Conservation (phyloP, 208 protist species). For the Trypanosoma mega region DNA sequence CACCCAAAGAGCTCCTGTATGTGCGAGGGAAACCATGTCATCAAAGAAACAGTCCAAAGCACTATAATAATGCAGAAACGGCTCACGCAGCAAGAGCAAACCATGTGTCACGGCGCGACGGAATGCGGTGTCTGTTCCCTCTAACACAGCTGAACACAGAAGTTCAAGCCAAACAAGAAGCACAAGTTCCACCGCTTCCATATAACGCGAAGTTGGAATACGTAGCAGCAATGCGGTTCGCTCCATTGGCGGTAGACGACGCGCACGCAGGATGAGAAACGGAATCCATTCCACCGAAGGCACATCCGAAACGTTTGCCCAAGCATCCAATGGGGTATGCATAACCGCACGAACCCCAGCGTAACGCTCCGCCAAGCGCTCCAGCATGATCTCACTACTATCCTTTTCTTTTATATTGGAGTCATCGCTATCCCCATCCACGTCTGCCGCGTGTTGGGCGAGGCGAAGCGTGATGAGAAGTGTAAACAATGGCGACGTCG, state of each 20-base stretch:
- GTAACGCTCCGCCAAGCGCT: no score
- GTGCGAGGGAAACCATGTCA: slow-evolving; percentile 54
- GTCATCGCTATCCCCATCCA: no score
- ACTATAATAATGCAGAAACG: slow-evolving; percentile 57
- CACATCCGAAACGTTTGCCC: background rate
- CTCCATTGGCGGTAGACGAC: slow-evolving; percentile 1
- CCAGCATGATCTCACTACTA: no score
- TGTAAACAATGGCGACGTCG: no score
- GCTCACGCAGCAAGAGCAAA: slow-evolving; percentile 42
- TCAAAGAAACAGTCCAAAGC: slow-evolving; percentile 54
- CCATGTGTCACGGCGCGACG: slow-evolving; percentile 29
- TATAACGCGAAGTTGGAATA: slow-evolving; percentile 20
- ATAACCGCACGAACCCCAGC: no score
- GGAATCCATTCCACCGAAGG: slow-evolving; percentile 30
- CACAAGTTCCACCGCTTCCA: slow-evolving; percentile 33
- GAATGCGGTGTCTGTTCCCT: slow-evolving; percentile 28
- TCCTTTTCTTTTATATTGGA: no score
- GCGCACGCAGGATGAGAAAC: slow-evolving; percentile 30
- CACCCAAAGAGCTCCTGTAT: slow-evolving; percentile 41
- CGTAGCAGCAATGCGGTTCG: slow-evolving; percentile 12
- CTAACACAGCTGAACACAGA: slow-evolving; percentile 19
- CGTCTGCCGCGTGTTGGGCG: no score
- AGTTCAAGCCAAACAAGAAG: slow-evolving; percentile 32
- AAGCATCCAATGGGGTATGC: no score
- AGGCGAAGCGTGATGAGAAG: no score